Conservation (phyloP, 495 filamentous ascomycete species). For the Penicillium angulare region DNA sequence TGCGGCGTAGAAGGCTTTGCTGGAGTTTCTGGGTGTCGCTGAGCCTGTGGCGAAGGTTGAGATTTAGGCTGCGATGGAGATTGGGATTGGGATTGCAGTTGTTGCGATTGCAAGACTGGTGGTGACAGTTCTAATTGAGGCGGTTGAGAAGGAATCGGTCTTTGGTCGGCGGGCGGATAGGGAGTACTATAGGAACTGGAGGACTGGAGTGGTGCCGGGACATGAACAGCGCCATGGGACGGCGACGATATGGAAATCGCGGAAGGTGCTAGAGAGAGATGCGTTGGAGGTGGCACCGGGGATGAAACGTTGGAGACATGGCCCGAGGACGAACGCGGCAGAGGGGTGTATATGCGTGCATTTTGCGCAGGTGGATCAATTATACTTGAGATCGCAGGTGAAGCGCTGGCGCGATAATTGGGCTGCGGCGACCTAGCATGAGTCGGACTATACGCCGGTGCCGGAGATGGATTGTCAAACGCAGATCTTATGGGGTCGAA, state of each 20-base stretch:
- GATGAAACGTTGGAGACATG: constrained; percentile 31
- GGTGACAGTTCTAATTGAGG: constrained; percentile 22
- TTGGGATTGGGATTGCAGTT: constrained; percentile 15
- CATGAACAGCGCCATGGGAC: constrained; percentile 20
- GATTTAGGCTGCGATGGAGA: constrained; percentile 17
- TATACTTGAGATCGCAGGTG: constrained; percentile 84
- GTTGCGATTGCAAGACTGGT: constrained; percentile 20
- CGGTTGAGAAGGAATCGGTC: constrained; percentile 18
- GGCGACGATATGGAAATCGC: constrained; percentile 25
- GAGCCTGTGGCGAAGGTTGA: constrained; percentile 7
- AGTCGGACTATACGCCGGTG: constrained; percentile 46
- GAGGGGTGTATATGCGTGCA: constrained; percentile 31
- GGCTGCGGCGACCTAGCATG: constrained; percentile 33
- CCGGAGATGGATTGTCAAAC: constrained; percentile 60
- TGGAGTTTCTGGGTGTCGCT: constrained; percentile 7
- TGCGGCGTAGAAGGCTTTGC: constrained; percentile 21
- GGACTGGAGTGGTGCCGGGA: constrained; percentile 21
- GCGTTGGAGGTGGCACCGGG: constrained; percentile 26
- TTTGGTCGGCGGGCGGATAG: constrained; percentile 26
- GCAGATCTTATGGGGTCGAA: constrained; percentile 82
- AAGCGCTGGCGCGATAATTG: constrained; percentile 74
- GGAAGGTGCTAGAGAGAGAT: constrained; percentile 28
- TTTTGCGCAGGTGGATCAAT: constrained; percentile 68
- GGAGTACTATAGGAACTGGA: constrained; percentile 28
- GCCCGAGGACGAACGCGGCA: constrained; percentile 33